phyloP scores from a whole-genome alignment of 495 filamentous ascomycete species.

The Daldinia grandis region DNA sequence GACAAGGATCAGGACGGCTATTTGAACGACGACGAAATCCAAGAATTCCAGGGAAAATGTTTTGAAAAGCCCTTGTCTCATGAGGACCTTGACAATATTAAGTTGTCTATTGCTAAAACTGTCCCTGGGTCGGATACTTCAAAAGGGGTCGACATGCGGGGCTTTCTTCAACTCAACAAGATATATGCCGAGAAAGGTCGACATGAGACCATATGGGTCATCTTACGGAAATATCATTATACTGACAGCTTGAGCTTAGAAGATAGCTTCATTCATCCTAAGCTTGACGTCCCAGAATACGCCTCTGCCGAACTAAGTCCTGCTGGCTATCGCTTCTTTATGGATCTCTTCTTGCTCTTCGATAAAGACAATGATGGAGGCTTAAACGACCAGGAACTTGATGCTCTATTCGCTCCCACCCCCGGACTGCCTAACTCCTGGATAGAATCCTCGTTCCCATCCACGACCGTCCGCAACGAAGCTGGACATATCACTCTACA shows the following conservation, averaged over 20 bases:
- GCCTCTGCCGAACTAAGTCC: constrained; percentile 94
- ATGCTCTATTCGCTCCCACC: constrained; percentile 89
- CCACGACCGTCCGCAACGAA: constrained; percentile 93
- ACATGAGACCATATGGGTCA: constrained; percentile 98
- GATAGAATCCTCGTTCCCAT: constrained; percentile 87
- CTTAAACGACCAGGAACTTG: constrained; percentile 82
- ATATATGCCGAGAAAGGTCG: constrained; percentile 96
- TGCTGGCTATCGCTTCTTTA: constrained; percentile 94
- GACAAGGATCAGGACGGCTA: constrained; percentile 97
- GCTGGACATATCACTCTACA: constrained; percentile 94
- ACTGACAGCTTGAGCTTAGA: constrained; percentile 91
- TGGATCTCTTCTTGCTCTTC: constrained; percentile 92
- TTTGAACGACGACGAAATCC: constrained; percentile 87
- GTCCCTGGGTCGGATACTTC: constrained; percentile 69
- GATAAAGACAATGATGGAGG: constrained; percentile 98
- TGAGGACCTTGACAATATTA: constrained; percentile 88
- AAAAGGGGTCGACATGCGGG: constrained; percentile 78
- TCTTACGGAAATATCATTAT: constrained; percentile 94
- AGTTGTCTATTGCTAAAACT: constrained; percentile 76
- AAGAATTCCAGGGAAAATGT: constrained; percentile 88
- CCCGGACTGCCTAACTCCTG: constrained; percentile 87
- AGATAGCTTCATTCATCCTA: constrained; percentile 89
- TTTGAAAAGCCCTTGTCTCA: constrained; percentile 83
- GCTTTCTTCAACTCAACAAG: constrained; percentile 91
- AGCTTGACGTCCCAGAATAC: constrained; percentile 90